Base-by-base conservation (phyloP, 805 yeast genomes). In the Yarrowia deformans region DNA sequence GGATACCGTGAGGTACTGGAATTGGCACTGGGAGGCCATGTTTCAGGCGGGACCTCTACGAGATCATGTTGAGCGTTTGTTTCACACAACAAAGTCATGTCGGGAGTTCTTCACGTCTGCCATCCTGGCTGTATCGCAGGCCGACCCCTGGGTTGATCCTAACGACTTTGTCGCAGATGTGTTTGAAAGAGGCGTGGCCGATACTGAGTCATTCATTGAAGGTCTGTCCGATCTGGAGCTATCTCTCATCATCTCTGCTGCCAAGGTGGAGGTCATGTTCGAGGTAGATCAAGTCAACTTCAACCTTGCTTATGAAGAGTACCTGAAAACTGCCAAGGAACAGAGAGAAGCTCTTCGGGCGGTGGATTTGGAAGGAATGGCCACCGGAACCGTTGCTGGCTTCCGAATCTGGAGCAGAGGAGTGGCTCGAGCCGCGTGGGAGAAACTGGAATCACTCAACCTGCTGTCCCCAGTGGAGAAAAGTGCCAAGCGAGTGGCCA, bases 241-340 rank as follows among this genome's bases (percentile, higher is more conserved):
- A 58, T 84, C 90, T 18, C 75, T 94, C 49, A 78, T 91, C 14
- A 86, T 93, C 6, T 86, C 92, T 52, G 89, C 93, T 0, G 91
- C 96, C 0, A 81, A 98, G 55, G 88, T 88, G 66, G 81, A 86
- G 32, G 81, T 85, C 63, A 90, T 88, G 73, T 82, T 82, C 37
- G 87, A 84, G 23, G 77, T 85, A 32, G 86, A 82, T 14, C 81
- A 82, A n/a, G 84, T 91, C 19, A 93, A 91, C 76, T 88, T 93
- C 78, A 90, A 90, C 72, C 79, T 92, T 70, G 90, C 88, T 0
- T 89, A 88, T 76, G 88, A 87, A 40, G 98, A 94, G 76, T 94
- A 91, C 77, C 74, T 75, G n/a, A 80, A 79, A 1, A 83, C 88
- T 81, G 81, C 87, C 54, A 84, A 85, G 69, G 75, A 79, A 6